Evolutionary conservation across 305 asterid species (phyloP).

Genomic region (Solanum hybrid): DNA sequence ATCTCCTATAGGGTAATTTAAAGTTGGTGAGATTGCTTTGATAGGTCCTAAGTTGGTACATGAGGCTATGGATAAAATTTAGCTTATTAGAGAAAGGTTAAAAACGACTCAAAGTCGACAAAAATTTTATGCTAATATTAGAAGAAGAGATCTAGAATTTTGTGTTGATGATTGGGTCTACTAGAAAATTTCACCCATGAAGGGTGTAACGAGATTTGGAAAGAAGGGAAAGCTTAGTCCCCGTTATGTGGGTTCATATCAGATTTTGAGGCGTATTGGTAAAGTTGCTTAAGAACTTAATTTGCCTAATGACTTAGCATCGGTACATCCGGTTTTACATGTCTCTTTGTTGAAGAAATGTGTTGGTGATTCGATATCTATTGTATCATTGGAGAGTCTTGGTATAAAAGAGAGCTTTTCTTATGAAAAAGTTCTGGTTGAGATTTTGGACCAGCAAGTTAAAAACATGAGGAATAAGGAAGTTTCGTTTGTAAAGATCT

Average conservation of each 20-base stretch:
- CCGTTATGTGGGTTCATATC: background rate
- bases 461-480: background rate
- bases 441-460: background rate
- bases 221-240: background rate
- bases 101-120: background rate
- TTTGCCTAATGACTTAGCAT: too few relatives aligned
- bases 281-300: too few relatives aligned
- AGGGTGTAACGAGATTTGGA: background rate
- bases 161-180: background rate
- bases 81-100: background rate
- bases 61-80: background rate
- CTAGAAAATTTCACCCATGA: background rate
- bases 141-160: background rate
- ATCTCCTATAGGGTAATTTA: background rate
- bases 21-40: background rate
- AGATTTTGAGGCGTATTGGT: background rate
- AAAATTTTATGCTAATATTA: background rate
- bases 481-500: background rate
- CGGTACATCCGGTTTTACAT: background rate
- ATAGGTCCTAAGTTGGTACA: background rate
- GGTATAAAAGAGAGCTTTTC: background rate
- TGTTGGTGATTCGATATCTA: background rate
- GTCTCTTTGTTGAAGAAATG: background rate
- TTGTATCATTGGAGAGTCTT: background rate
- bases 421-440: background rate